Base-by-base conservation (phyloP, 805 yeast species). In the Torulaspora maleeae region DNA sequence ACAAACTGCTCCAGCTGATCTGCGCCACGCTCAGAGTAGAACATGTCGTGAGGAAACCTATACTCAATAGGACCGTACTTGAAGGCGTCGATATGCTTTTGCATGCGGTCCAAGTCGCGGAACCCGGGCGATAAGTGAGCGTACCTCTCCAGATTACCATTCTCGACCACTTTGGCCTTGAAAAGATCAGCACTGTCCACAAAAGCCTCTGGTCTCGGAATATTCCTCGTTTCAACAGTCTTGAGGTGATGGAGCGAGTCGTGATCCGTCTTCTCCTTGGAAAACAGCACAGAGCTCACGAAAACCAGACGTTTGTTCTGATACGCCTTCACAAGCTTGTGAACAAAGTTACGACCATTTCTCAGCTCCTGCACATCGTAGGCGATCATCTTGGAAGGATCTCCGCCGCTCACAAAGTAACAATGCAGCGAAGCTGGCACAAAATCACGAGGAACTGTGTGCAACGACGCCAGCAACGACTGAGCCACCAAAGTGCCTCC, bases 401-500 rank as follows among this genome's bases (percentile, higher is more conserved):
- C 64, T 0, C 85, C 88, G 1, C 82, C 77, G 12, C 67, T 62
- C 6, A 83, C 59, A 55, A 83, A 83, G 59, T 77, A 80, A 13
- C 81, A 73, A 57, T 83, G 89, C 45, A 80, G 64, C 9, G 86
- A 76, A 27, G 76, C 72, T 1, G 89, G 88, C 24, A 66, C 67
- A 63, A 75, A 76, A 16, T 61, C 54, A 2, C 52, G 59, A n/a
- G 73, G 71, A 5, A 78, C 69, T 6, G 79, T 74, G 39, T 73
- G 69, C 27, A 81, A 66, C 2, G 83, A 80, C 5, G 86, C 86
- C 47, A 75, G 60, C 3, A 82, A 62, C 2, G 87, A 69, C 54
- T 83, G 89, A 0, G 86, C 85, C 13, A 80, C 78, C 35, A 79
- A 66, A 15, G 81, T 78, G 8, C 90, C 89, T 2, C 89, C 89